Percentiles rank a stretch among this genome's conserved stretches.
Conservation (phyloP, 2,329 filamentous ascomycete genomes). For the Aulographum hederae region DNA sequence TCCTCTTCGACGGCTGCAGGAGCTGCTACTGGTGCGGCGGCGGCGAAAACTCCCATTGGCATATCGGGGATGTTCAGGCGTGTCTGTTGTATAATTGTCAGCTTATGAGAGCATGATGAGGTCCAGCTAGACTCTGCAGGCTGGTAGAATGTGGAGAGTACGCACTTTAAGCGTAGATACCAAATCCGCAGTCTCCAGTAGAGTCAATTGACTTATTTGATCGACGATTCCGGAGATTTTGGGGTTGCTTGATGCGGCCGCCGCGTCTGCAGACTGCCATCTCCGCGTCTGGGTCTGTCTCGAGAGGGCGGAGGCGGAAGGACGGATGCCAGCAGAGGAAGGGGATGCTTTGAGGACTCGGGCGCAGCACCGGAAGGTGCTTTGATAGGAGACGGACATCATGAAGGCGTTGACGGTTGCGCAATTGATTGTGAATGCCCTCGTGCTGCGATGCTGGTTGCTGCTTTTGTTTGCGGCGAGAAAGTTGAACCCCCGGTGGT, state of each 20-base stretch:
- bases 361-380: constrained; percentile 24
- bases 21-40: constrained; percentile 41
- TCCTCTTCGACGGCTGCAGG: constrained; percentile 52
- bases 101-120: too few relatives aligned
- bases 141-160: constrained; percentile 1
- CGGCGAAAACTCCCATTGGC: constrained; percentile 79
- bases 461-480: too few relatives aligned
- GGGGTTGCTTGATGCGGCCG: constrained; percentile 38
- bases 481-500: too few relatives aligned
- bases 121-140: not conserved
- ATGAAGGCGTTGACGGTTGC: constrained; percentile 8
- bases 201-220: constrained; percentile 94
- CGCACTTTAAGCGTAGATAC: constrained; percentile 86
- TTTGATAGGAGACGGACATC: constrained; percentile 27
- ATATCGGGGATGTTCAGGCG: constrained; percentile 96
- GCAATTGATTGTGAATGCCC: too few relatives aligned
- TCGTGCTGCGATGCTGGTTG: too few relatives aligned
- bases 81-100: constrained; percentile 35
- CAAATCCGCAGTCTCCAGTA: constrained; percentile 92
- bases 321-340: constrained; percentile 8
- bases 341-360: constrained; percentile 9
- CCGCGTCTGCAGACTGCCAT: constrained; percentile 72
- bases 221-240: constrained; percentile 94
- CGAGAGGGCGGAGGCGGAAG: constrained; percentile 12
- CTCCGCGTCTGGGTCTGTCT: constrained; percentile 37